Evolutionary conservation across 176 grass and related monocot species (phyloP).

Genomic region (Dactylis glomerata): DNA sequence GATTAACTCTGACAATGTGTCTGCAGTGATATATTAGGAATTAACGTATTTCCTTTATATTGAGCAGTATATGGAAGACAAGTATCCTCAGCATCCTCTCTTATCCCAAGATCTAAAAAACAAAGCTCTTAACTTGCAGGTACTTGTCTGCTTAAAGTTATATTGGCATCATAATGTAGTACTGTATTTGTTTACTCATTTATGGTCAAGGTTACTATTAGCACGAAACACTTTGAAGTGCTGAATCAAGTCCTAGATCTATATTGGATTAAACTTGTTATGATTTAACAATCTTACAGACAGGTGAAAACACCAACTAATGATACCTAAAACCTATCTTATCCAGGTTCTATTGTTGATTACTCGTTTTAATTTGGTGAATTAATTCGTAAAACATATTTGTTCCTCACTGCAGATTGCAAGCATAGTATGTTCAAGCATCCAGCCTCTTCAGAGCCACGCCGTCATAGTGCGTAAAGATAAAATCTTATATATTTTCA

Average conservation of each 20-base stretch:
- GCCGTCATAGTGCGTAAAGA: constrained; percentile 39
- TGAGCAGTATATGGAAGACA: constrained; percentile 87
- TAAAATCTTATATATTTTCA: background rate
- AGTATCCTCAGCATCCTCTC: constrained; percentile 75
- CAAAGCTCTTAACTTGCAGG: constrained; percentile 89
- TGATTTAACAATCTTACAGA: background rate
- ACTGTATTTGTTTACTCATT: background rate
- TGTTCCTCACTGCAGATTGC: constrained; percentile 47
- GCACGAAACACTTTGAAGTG: background rate
- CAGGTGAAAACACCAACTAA: background rate
- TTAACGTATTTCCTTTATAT: constrained; percentile 1
- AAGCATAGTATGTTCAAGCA: constrained; percentile 83
- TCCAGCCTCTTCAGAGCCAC: constrained; percentile 76
- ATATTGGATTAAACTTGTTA: background rate
- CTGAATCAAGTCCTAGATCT: background rate
- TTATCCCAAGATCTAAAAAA: constrained; percentile 71
- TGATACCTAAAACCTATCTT: background rate
- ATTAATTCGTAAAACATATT: too few species aligned
- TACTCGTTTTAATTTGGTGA: background rate
- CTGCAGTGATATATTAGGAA: background rate
- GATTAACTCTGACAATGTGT: constrained; percentile 2
- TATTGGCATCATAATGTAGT: background rate
- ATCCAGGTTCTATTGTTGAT: background rate
- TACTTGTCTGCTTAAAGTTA: constrained; percentile 26
- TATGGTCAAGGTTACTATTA: background rate